phyloP scores from a whole-genome alignment of 2,329 filamentous ascomycete species.

The Chaetoscypha palmicola region DNA sequence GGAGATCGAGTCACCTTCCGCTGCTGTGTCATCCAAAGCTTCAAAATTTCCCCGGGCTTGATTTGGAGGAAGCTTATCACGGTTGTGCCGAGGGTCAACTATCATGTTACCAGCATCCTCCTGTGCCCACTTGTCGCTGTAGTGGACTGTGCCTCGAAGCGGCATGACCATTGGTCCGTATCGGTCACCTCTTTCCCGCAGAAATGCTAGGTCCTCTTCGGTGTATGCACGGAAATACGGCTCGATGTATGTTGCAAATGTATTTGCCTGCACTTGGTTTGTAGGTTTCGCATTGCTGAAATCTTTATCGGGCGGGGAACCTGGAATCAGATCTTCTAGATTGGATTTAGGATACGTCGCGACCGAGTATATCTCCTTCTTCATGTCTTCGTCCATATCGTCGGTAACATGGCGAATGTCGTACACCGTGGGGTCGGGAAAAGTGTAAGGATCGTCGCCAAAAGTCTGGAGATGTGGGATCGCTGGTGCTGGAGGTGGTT shows the following conservation, averaged over 20 bases:
- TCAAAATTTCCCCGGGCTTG: constrained; percentile 81
- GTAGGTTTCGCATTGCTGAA: constrained; percentile 90
- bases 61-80: constrained; percentile 67
- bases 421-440: constrained; percentile 86
- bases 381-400: constrained; percentile 77
- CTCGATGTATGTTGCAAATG: constrained; percentile 88
- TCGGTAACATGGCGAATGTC: constrained; percentile 72
- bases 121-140: constrained; percentile 87
- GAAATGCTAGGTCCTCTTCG: constrained; percentile 89
- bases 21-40: constrained; percentile 76
- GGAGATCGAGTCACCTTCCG: constrained; percentile 83
- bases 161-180: constrained; percentile 79
- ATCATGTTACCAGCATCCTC: constrained; percentile 75
- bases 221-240: constrained; percentile 83
- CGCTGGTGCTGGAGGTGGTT: constrained; percentile 52
- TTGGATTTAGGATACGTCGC: constrained; percentile 74
- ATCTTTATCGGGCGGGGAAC: constrained; percentile 85
- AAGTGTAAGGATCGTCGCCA: constrained; percentile 86
- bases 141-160: constrained; percentile 74
- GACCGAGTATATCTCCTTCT: constrained; percentile 82
- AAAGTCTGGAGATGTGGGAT: constrained; percentile 71
- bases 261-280: constrained; percentile 89
- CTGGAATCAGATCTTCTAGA: constrained; percentile 77
- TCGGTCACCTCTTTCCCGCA: constrained; percentile 84
- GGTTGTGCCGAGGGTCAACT: constrained; percentile 56